Base-by-base conservation (phyloP, 495 filamentous ascomycete genomes). In the Xylaria cubensis region DNA sequence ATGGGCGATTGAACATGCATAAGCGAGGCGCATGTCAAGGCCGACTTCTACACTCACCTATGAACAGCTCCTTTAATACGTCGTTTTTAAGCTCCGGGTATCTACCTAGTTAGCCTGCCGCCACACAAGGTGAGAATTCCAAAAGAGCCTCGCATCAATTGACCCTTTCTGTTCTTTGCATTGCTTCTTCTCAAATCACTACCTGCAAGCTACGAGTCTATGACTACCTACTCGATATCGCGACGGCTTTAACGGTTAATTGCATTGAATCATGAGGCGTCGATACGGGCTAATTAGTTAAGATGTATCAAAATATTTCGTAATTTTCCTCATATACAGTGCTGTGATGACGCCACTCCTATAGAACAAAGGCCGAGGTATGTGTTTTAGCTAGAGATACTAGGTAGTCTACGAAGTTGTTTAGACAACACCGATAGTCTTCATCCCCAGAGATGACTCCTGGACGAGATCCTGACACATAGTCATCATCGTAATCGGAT, bases 111-210 rank as follows among this genome's bases (percentile, higher is more conserved):
- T 29, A 29, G 21, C 8, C 41, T 24, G 24, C 39, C 32, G 7
- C 39, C n/a, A 8, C 24, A 24, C 24, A 64, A n/a, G 39, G 32
- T 64, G 62, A 64, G 39, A 34, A 50, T 29, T 65, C 24, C 63
- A 29, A 48, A 65, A 50, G 24, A 50, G 39, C 42, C 63, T 29
- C 63, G 42, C 41, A 46, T 64, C 21, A 10, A 24, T 24, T 42
- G 5, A 42, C 17, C 59, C 15, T 2, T 39, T 63, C 36, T 42
- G 36, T 24, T 42, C 36, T 19, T 17, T 19, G n/a, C 59, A 24
- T 44, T 63, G 6, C 42, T 65, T 65, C 42, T 64, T 65, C 42
- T 46, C 63, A 48, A 65, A 65, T 48, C 24, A 50, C 48, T 34
- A 34, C 34, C 19, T 26, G 19, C 8, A 29, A 48, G 13, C 21